These are phyloP conservation scores for Candida saitoana DNA, from an alignment of 805 yeast genomes.

Conservation along the genomic window DNA sequence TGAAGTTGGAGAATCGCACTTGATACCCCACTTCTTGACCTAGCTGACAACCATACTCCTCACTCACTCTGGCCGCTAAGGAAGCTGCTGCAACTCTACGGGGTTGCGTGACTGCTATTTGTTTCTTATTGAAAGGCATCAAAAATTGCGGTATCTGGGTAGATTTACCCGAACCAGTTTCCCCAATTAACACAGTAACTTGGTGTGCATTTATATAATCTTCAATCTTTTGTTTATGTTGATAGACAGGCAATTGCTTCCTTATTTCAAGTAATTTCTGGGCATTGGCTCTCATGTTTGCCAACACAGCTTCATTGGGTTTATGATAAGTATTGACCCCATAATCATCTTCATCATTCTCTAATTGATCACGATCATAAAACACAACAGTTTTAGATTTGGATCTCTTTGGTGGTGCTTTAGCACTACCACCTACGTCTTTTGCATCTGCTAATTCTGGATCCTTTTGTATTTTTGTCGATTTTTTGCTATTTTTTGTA, in stretches of 20 bases:
- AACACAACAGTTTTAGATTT: slow-evolving; percentile 21
- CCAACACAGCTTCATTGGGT: slow-evolving; percentile 3
- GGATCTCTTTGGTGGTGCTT: neutral
- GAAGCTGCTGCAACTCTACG: slow-evolving; percentile 97
- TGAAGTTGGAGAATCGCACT: slow-evolving; percentile 80
- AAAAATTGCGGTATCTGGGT: slow-evolving; percentile 94
- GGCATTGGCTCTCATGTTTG: slow-evolving; percentile 38
- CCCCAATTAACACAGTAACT: slow-evolving; percentile 86
- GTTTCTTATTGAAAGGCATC: slow-evolving; percentile 48
- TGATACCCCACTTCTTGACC: slow-evolving; percentile 90
- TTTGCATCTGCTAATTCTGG: neutral
- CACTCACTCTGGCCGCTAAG: slow-evolving; percentile 87
- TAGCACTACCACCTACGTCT: neutral
- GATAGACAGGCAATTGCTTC: slow-evolving; percentile 68
- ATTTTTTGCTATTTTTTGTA: neutral
- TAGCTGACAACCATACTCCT: slow-evolving; percentile 71
- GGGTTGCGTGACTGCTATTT: slow-evolving; percentile 92
- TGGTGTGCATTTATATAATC: slow-evolving; percentile 50
- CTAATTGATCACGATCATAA: slow-evolving; percentile 32
- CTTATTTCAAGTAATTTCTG: slow-evolving; percentile 47
- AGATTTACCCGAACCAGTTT: slow-evolving; percentile 97
- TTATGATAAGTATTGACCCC: slow-evolving; percentile 6
- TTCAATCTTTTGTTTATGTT: slow-evolving; percentile 61
- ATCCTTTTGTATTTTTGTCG: neutral
- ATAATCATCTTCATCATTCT: slow-evolving; percentile 18